Base-by-base conservation (phyloP, 2,329 filamentous ascomycete species). In the Hortaea werneckii region DNA sequence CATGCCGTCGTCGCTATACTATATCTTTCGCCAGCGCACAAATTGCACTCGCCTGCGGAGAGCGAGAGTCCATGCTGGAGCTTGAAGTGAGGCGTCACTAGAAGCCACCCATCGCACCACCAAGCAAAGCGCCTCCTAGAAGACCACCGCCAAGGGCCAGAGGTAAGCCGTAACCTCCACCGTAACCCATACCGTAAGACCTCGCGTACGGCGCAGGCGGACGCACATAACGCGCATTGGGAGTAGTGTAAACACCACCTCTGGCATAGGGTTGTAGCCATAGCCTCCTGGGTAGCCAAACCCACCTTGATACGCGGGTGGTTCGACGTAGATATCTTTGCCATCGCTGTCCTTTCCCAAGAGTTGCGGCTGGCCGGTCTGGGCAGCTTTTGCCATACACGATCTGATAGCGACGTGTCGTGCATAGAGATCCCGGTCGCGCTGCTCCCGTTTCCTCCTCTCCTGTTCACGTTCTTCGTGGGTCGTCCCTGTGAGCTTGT, bases 311-410 rank as follows among this genome's bases (percentile, higher is more conserved):
- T 65, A 67, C 27, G 63, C 61, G 27, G 51, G 51, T 35, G 77
- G 76, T 54, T 78, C 73, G 30, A 81, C 69, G 58, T 76, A 82
- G n/a, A 80, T 65, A 45, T 79, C 73, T 35, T 68, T 66, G 1
- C 77, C 75, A 29, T 76, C 61, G 8, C 58, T 56, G 56, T 80
- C 76, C 50, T 72, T 73, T 34, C 76, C 73, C 0, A 81, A 52
- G 9, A 73, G 65, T 50, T 79, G 76, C 10, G 77, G 76, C 56
- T 77, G 61, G 1, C 76, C 76, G 0, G 76, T 78, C 51, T 73
- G 57, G 49, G 73, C 64, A 1, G 77, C 76, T 10, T 63, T 62
- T 6, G 65, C 56, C 67, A 80, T 74, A 1, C 73, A 75, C 5
- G 67, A 60, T 1, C 77, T 68, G 29, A 76, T 65, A 5, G 65